Base-by-base conservation (phyloP, 225 moss, liverwort and hornwort species). In the Pseudoscleropodium purum region DNA sequence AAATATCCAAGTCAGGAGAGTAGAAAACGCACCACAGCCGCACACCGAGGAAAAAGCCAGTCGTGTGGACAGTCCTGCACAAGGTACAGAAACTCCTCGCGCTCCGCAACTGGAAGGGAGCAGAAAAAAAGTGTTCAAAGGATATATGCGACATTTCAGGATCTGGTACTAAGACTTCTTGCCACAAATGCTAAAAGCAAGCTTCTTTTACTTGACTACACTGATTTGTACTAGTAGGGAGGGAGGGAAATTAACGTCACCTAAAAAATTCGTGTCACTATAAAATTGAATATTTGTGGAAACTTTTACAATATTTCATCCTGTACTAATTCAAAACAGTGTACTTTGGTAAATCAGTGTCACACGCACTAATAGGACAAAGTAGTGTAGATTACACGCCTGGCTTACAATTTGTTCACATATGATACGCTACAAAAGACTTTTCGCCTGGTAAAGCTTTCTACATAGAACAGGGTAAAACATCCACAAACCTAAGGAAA, bases 61-160 rank as follows among this genome's bases (percentile, higher is more conserved):
- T 99, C 97, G 90, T 99, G 99, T 66, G 99, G 99, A 89, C 95
- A 96, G 89, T 99, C 96, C 72, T 97, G 93, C 57, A 99, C 92
- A 74, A 95, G 96, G 91, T 93, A 95, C 85, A 95, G 87, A 79
- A 91, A 91, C 29, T 91, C 89, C 76, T 70, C 70, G 54, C 65
- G 56, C 75, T 90, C 62, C n/a, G 84, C 87, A 37, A 80, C 83
- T 85, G 89, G 90, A 87, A 91, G 85, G 39, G 61, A 54, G 75
- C 47, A 56, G 39, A 45, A 86, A 67, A 73, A 77, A 18, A 51
- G 19, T 52, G n/a, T 65, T 63, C 18, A 51, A 61, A 70, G 47
- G n/a, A 75, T 45, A 43, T 41, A 23, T 23, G 59, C 65, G 31
- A 72, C 29, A 85, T 72, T 82, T 29, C 77, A 88, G 59, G 37